These are phyloP conservation scores for Candida taoyuanica DNA, from an alignment of 805 yeast species.

Conservation along the genomic window DNA sequence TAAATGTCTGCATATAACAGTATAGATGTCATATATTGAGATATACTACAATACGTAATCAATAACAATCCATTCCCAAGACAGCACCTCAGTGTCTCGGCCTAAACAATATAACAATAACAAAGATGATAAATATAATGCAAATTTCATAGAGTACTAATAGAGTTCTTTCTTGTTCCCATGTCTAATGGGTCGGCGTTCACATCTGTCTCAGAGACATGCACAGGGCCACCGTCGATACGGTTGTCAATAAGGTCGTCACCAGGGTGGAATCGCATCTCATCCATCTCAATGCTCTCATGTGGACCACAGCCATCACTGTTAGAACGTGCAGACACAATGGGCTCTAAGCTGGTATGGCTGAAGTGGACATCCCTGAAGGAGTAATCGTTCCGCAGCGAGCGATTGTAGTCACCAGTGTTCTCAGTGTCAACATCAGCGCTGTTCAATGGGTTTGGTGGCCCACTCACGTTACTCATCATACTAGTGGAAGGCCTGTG, in stretches of 20 bases:
- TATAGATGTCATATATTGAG: too few species aligned
- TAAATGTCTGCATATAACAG: too few species aligned
- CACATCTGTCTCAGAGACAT: constrained; percentile 11
- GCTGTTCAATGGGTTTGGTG: background rate
- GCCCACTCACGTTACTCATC: background rate
- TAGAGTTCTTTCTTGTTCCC: constrained; percentile 11
- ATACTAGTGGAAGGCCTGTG: constrained; percentile 5
- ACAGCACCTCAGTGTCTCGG: too few species aligned
- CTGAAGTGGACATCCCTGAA: constrained; percentile 16
- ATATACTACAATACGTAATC: too few species aligned
- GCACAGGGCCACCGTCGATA: constrained; percentile 8
- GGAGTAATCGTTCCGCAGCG: background rate
- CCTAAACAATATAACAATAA: constrained; percentile 1
- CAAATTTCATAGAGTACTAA: constrained; percentile 4
- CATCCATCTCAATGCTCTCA: constrained; percentile 4
- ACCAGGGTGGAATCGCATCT: too few species aligned
- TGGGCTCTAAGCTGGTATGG: constrained; percentile 4
- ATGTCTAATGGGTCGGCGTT: constrained; percentile 1
- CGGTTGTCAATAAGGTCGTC: background rate
- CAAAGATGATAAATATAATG: background rate
- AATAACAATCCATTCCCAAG: too few species aligned
- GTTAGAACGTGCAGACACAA: background rate
- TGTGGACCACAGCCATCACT: constrained; percentile 1
- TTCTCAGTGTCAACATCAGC: constrained; percentile 1
- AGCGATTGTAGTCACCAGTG: constrained; percentile 3